Evolutionary conservation across 2,329 filamentous ascomycete species (phyloP).

Genomic region (Pseudogymnoascus sp.): DNA sequence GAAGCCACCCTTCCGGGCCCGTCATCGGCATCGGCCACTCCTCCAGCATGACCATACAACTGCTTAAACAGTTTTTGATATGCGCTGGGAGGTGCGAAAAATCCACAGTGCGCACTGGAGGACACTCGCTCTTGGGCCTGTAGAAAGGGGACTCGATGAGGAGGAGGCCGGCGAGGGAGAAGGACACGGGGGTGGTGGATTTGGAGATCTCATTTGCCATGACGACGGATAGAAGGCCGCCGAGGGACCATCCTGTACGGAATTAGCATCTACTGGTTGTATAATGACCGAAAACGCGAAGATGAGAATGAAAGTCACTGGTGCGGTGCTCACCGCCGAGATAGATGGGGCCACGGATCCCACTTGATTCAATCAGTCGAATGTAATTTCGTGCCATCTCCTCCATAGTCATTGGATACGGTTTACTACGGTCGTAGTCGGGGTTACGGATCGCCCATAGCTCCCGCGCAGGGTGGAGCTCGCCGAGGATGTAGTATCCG

Average conservation of each 20-base stretch:
- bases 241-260: neutral
- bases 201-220: conserved; percentile 3
- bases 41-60: neutral
- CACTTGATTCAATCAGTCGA: neutral
- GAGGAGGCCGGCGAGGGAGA: neutral
- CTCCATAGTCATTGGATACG: neutral
- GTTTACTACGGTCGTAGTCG: neutral
- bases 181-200: neutral
- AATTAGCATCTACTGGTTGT: neutral
- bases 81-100: neutral
- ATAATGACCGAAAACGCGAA: neutral
- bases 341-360: neutral
- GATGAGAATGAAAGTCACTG: neutral
- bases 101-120: neutral
- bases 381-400: neutral
- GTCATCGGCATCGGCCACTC: neutral
- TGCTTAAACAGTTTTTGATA: neutral
- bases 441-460: conserved; percentile 5
- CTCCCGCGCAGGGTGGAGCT: neutral
- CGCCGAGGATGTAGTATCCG: neutral
- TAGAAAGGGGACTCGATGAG: neutral
- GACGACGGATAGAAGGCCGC: neutral
- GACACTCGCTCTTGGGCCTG: neutral
- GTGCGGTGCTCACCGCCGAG: neutral
- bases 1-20: neutral